Percentiles rank a stretch among this genome's conserved stretches.
Evolutionary conservation across 164 flowering plant genomes (phyloP).

Genomic region (Amborella trichopoda): DNA sequence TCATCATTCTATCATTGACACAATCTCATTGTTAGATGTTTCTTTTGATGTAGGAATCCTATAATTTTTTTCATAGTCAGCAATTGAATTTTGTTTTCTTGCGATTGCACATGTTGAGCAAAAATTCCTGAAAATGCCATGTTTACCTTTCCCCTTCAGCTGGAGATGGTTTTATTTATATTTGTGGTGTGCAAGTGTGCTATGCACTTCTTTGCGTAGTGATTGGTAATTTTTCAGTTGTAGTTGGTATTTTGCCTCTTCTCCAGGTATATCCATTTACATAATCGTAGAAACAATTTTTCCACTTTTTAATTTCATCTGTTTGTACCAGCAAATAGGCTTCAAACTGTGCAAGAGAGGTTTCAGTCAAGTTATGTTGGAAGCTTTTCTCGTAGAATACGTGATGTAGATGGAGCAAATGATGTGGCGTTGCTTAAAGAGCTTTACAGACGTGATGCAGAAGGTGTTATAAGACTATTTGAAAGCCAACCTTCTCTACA

Average conservation of each 20-base stretch:
- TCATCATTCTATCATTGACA: too few relatives aligned
- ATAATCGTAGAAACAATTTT: neutral
- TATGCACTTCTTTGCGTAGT: too few relatives aligned
- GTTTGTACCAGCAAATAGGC: slow-evolving; percentile 36
- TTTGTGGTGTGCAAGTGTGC: too few relatives aligned
- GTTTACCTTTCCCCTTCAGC: too few relatives aligned
- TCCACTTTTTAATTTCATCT: too few relatives aligned
- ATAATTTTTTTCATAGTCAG: too few relatives aligned
- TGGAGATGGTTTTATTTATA: too few relatives aligned
- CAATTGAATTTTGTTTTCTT: too few relatives aligned
- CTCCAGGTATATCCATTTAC: neutral
- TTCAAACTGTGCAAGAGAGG: slow-evolving; percentile 26
- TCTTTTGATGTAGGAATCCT: too few relatives aligned
- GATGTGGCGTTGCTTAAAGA: slow-evolving; percentile 59
- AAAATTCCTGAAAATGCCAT: too few relatives aligned
- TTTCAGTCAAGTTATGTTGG: slow-evolving; percentile 74
- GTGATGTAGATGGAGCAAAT: slow-evolving; percentile 50
- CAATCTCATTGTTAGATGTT: too few relatives aligned
- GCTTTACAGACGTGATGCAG: slow-evolving; percentile 70
- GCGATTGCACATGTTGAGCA: too few relatives aligned
- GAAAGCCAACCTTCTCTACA: slow-evolving; percentile 82
- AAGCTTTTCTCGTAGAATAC: slow-evolving; percentile 56
- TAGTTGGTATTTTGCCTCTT: slow-evolving; percentile 1
- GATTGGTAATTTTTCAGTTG: neutral
- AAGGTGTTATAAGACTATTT: slow-evolving; percentile 76